Percentiles rank a stretch among this genome's conserved stretches.
Evolutionary conservation across 805 yeast species (phyloP).

Genomic region (Cyberlindnera americana): DNA sequence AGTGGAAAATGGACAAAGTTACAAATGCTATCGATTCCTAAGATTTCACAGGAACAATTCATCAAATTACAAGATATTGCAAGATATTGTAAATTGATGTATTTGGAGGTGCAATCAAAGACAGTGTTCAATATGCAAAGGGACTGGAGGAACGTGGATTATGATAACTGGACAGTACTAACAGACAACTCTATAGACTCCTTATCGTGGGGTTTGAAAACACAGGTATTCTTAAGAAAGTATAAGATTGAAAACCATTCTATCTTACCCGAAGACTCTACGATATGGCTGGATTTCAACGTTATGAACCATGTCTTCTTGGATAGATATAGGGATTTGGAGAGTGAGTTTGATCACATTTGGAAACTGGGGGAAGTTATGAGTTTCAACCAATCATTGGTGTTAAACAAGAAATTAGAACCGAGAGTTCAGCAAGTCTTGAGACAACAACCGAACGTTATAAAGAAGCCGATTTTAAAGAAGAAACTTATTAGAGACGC

Average conservation of each 20-base stretch:
- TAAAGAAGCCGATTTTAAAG: constrained; percentile 9
- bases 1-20: constrained; percentile 23
- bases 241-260: constrained; percentile 8
- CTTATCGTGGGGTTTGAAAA: constrained; percentile 22
- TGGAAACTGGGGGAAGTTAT: constrained; percentile 20
- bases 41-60: constrained; percentile 17
- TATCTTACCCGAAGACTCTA: neutral
- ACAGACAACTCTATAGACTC: constrained; percentile 9
- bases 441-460: neutral
- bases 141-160: constrained; percentile 22
- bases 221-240: constrained; percentile 12
- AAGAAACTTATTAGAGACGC: constrained; percentile 11
- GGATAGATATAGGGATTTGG: constrained; percentile 3
- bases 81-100: constrained; percentile 14
- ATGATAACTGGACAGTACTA: constrained; percentile 16
- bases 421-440: neutral
- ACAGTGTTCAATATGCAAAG: constrained; percentile 10
- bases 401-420: constrained; percentile 11
- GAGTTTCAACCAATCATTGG: constrained; percentile 15
- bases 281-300: constrained; percentile 21
- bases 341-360: constrained; percentile 12
- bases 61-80: constrained; percentile 19
- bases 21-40: constrained; percentile 22
- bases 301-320: constrained; percentile 13
- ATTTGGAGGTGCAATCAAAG: constrained; percentile 17